Percentiles rank a stretch among this genome's conserved stretches.
phyloP scores from a whole-genome alignment of 179 eudicot genomes.

The Beta corolliflora region DNA sequence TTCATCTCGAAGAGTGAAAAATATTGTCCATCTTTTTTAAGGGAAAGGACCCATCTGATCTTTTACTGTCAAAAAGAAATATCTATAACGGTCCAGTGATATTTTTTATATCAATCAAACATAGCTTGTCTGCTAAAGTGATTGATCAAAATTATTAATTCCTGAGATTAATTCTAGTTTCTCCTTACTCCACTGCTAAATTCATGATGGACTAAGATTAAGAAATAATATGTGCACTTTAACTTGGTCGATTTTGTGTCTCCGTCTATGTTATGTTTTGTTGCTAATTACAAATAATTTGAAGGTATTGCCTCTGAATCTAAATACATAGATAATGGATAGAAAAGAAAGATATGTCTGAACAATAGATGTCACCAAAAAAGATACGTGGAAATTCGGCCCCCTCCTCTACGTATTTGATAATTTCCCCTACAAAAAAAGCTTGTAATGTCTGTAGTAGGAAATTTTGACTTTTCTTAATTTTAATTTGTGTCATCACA shows the following conservation, averaged over 20 bases:
- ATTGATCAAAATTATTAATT: neutral
- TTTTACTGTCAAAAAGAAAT: neutral
- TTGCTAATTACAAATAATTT: neutral
- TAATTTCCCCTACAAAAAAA: no score
- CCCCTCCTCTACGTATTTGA: no score
- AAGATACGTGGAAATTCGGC: no score
- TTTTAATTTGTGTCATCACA: conserved; percentile 1
- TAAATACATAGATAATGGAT: no score
- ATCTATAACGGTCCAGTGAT: neutral
- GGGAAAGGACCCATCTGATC: no score
- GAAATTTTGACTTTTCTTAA: neutral
- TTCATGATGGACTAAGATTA: conserved; percentile 1
- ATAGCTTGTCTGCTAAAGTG: neutral
- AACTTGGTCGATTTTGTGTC: conserved; percentile 10
- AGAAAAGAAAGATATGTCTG: no score
- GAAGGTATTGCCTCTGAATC: no score
- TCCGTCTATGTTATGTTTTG: neutral
- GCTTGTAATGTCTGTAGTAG: neutral
- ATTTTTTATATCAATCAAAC: neutral
- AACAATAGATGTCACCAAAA: no score
- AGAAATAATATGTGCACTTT: neutral
- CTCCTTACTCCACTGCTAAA: conserved; percentile 7
- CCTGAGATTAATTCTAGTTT: neutral
- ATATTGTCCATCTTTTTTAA: neutral
- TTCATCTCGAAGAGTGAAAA: no score